Conservation (phyloP, 306 rosid genomes). For the Corylus heterophylla region DNA sequence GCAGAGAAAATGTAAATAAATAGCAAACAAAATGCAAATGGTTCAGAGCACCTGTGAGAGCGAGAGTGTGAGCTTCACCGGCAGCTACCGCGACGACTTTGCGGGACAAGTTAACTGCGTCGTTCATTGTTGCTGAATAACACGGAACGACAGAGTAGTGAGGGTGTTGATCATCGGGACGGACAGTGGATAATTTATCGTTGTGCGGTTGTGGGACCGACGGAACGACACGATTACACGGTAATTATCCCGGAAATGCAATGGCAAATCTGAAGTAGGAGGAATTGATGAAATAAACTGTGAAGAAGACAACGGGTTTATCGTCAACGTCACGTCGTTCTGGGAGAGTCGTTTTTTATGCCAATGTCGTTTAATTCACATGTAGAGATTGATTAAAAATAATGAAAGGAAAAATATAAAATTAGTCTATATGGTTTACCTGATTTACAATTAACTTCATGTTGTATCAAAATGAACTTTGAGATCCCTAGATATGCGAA, state of each 20-base stretch:
- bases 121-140: conserved; percentile 28
- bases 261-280: not conserved
- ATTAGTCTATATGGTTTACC: too few relatives aligned
- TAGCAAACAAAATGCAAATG: not conserved
- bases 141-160: not conserved
- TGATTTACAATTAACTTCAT: too few relatives aligned
- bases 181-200: too few relatives aligned
- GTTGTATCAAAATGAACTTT: too few relatives aligned
- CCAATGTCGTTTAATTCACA: too few relatives aligned
- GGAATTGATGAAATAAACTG: not conserved
- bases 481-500: too few relatives aligned
- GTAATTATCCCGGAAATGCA: not conserved
- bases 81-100: conserved; percentile 44
- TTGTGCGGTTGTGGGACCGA: too few relatives aligned
- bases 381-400: too few relatives aligned
- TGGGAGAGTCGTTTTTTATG: not conserved
- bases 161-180: too few relatives aligned
- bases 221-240: not conserved
- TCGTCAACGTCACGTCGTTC: too few relatives aligned
- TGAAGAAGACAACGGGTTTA: too few relatives aligned
- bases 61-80: conserved; percentile 63
- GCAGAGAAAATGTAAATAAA: not conserved
- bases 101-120: conserved; percentile 17
- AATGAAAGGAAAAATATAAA: too few relatives aligned
- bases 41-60: conserved; percentile 39